Evolutionary conservation across 352 stramenopile genomes (phyloP).

Genomic region (Thalassiosira exigua): DNA sequence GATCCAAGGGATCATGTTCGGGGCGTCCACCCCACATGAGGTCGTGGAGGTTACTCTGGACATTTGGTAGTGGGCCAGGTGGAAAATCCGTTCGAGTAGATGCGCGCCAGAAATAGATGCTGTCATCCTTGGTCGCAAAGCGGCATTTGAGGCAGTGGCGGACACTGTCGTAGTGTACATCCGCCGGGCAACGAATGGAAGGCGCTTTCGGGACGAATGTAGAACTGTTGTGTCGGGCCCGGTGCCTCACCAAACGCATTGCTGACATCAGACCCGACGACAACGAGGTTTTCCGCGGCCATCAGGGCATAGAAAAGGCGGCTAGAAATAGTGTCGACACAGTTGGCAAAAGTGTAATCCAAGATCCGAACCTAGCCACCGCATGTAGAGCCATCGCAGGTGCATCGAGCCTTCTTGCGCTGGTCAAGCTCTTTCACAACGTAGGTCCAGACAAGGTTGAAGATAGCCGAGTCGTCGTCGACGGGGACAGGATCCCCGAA

Average conservation of each 20-base stretch:
- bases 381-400: constrained; percentile 48
- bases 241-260: constrained; percentile 57
- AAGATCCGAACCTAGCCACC: constrained; percentile 28
- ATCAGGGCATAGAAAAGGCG: constrained; percentile 54
- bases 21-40: constrained; percentile 6
- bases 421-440: constrained; percentile 27
- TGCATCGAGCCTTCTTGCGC: constrained; percentile 29
- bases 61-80: background rate
- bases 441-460: constrained; percentile 45
- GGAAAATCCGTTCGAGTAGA: background rate
- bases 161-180: constrained; percentile 43
- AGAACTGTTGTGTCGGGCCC: constrained; percentile 40
- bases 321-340: constrained; percentile 43
- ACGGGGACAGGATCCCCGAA: constrained; percentile 43
- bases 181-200: background rate
- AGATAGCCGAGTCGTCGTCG: background rate
- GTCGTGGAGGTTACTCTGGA: constrained; percentile 18
- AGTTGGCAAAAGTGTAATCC: constrained; percentile 45
- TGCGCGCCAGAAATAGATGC: constrained; percentile 35
- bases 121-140: constrained; percentile 13
- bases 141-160: constrained; percentile 30
- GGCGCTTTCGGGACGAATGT: background rate
- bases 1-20: background rate
- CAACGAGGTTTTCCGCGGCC: constrained; percentile 22
- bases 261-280: constrained; percentile 42